phyloP scores from a whole-genome alignment of 257 asterid species.

The Haberlea rhodopensis region DNA sequence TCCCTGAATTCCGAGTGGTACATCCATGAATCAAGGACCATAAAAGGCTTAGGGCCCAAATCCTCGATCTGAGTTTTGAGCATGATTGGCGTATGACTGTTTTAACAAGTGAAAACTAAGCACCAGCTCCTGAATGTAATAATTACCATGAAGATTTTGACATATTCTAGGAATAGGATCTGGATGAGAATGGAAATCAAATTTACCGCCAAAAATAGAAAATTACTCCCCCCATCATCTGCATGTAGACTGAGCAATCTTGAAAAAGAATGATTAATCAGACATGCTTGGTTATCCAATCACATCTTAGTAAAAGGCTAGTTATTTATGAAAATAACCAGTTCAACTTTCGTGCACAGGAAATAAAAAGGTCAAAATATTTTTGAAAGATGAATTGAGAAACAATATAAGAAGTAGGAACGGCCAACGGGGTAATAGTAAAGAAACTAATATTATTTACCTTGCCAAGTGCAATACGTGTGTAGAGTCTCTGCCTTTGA shows the following conservation, averaged over 20 bases:
- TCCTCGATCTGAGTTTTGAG: no score
- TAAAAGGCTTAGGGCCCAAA: no score
- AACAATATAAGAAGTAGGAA: not conserved
- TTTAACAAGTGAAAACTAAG: slow-evolving; percentile 16
- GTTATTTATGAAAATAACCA: slow-evolving; percentile 5
- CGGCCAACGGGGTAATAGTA: slow-evolving; percentile 15
- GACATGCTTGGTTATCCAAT: slow-evolving; percentile 12
- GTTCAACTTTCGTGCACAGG: slow-evolving; percentile 8
- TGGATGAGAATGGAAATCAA: not conserved
- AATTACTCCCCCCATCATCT: not conserved
- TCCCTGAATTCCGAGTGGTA: no score
- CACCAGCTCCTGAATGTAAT: slow-evolving; percentile 12
- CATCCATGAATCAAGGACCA: no score
- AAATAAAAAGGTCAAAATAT: not conserved
- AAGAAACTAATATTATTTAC: slow-evolving; percentile 33
- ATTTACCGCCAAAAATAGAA: not conserved
- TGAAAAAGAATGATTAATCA: slow-evolving; percentile 3
- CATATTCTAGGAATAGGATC: not conserved
- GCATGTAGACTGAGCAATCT: not conserved
- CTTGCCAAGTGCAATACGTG: slow-evolving; percentile 98
- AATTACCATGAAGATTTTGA: slow-evolving; percentile 13
- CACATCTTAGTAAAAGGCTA: slow-evolving; percentile 17
- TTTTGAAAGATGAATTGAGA: slow-evolving; percentile 2
- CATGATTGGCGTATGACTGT: no score
- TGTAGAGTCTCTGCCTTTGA: slow-evolving; percentile 91